These are phyloP conservation scores for Amanita exitialis DNA, from an alignment of 768 basidiomycete genomes.

Conservation along the genomic window DNA sequence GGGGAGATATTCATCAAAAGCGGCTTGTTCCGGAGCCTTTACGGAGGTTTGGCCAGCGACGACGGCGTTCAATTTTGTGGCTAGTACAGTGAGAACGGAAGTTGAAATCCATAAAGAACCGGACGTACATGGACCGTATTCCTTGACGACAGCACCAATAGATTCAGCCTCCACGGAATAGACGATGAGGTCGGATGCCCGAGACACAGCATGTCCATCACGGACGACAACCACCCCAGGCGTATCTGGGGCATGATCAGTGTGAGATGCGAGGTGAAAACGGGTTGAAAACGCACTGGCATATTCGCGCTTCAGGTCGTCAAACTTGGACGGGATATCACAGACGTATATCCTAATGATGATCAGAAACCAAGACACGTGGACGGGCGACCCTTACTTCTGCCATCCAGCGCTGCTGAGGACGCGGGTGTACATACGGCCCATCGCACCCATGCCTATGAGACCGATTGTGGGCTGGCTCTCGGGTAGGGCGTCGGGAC, in stretches of 20 bases:
- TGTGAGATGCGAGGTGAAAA: not conserved
- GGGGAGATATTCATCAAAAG: constrained; percentile 86
- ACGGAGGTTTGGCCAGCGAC: constrained; percentile 96
- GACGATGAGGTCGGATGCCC: constrained; percentile 87
- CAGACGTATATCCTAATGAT: constrained; percentile 75
- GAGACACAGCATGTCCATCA: constrained; percentile 85
- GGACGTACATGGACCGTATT: constrained; percentile 85
- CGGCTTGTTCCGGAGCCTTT: constrained; percentile 85
- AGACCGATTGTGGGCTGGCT: constrained; percentile 75
- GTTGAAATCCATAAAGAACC: not conserved
- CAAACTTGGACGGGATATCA: constrained; percentile 69
- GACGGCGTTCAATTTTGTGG: constrained; percentile 86
- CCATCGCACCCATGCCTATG: constrained; percentile 98
- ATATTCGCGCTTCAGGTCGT: constrained; percentile 49
- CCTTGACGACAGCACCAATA: constrained; percentile 71
- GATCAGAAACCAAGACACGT: constrained; percentile 4
- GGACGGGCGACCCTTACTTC: constrained; percentile 36
- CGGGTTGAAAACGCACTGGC: constrained; percentile 30
- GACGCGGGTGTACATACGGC: constrained; percentile 81
- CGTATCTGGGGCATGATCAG: constrained; percentile 24
- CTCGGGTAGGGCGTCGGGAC: constrained; percentile 21
- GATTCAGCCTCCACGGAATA: constrained; percentile 93
- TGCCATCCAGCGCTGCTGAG: constrained; percentile 78
- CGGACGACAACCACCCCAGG: constrained; percentile 56
- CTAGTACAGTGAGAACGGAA: constrained; percentile 25